Conservation (phyloP, 257 asterid genomes). For the Datura wrightii region DNA sequence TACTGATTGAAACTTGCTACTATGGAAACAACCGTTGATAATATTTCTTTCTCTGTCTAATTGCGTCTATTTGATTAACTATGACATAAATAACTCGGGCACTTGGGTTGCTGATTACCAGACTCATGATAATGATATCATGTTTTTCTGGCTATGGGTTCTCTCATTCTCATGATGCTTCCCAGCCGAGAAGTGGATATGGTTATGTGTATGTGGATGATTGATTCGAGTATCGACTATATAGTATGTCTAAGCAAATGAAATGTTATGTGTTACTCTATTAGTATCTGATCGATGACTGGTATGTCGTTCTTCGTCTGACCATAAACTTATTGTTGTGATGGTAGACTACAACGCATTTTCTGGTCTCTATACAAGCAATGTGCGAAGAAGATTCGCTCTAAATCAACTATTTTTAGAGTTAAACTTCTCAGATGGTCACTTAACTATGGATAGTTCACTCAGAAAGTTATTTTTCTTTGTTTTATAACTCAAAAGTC, state of each 20-base stretch:
- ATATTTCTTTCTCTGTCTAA: constrained; percentile 3
- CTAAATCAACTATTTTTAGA: neutral
- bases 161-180: constrained; percentile 65
- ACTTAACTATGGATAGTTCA: too few relatives aligned
- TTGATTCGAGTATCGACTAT: neutral
- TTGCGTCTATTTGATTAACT: neutral
- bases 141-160: constrained; percentile 31
- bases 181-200: constrained; percentile 40
- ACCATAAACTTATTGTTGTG: too few relatives aligned
- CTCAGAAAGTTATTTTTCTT: too few relatives aligned
- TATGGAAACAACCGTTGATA: constrained; percentile 7
- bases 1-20: constrained; percentile 31
- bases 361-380: neutral
- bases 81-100: neutral
- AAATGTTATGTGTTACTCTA: neutral
- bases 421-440: too few relatives aligned
- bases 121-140: constrained; percentile 33
- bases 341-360: neutral
- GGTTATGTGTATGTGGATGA: constrained; percentile 28
- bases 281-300: neutral
- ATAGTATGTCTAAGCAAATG: neutral
- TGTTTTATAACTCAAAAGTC: too few relatives aligned
- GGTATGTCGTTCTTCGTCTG: neutral
- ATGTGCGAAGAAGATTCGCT: neutral
- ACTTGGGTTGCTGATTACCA: constrained; percentile 66